Conservation (phyloP, 768 basidiomycete genomes). For the Russula foetens region DNA sequence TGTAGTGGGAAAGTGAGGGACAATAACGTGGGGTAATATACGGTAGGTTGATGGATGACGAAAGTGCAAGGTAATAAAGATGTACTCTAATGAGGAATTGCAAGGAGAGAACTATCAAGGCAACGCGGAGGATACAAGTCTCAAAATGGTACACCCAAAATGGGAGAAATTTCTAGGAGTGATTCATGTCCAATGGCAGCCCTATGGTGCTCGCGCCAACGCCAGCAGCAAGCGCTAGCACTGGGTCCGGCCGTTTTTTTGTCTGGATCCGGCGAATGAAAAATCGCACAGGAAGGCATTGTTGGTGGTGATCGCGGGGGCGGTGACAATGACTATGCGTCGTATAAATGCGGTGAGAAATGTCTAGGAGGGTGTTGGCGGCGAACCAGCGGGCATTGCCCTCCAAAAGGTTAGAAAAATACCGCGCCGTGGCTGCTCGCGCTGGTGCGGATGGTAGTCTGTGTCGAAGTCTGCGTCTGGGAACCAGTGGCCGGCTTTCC, state of each 20-base stretch:
- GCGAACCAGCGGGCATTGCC: background rate
- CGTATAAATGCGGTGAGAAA: background rate
- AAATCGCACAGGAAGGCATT: background rate
- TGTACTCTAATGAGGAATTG: conserved; percentile 9
- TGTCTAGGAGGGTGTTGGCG: background rate
- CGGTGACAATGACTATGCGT: background rate
- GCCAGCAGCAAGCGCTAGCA: background rate
- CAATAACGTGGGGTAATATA: background rate
- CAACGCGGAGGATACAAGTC: background rate
- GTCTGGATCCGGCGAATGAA: background rate
- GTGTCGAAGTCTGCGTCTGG: conserved; percentile 12
- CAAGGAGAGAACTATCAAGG: background rate
- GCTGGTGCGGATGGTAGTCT: conserved; percentile 10
- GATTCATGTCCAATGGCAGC: background rate
- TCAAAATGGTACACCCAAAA: background rate
- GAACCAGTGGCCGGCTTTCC: conserved; percentile 5
- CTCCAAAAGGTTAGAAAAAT: conserved; percentile 3
- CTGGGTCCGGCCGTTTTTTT: background rate
- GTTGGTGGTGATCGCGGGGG: background rate
- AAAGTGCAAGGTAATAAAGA: background rate
- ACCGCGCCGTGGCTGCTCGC: conserved; percentile 14
- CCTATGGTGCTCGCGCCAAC: background rate
- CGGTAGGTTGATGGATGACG: background rate
- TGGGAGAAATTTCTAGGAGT: background rate
- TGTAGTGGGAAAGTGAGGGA: background rate